These are phyloP conservation scores for Helianthus tuberosus DNA, from an alignment of 129 eudicot species.

Conservation along the genomic window DNA sequence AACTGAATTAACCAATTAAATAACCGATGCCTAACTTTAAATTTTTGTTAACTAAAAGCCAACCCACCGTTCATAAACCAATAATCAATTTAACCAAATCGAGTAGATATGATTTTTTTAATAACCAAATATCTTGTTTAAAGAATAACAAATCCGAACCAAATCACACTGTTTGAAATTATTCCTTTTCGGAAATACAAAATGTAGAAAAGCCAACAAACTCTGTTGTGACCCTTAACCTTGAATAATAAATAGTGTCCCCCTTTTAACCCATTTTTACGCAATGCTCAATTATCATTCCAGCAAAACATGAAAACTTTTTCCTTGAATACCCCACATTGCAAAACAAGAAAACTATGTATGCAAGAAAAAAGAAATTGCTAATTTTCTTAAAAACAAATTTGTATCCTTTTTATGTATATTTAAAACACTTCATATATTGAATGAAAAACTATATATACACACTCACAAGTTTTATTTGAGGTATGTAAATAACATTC, in stretches of 20 bases:
- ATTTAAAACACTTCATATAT: not conserved
- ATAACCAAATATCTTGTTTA: no score
- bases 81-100: no score
- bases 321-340: slow-evolving; percentile 23
- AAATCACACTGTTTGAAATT: not conserved
- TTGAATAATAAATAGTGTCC: slow-evolving; percentile 11
- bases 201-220: slow-evolving; percentile 26
- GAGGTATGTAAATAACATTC: not conserved
- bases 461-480: not conserved
- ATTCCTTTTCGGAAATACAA: not conserved
- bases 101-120: no score
- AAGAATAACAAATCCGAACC: no score
- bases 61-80: no score
- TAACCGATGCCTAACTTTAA: no score
- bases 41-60: no score
- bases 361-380: not conserved
- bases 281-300: slow-evolving; percentile 28
- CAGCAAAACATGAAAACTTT: not conserved
- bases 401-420: not conserved
- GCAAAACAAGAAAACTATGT: not conserved
- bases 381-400: not conserved
- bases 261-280: slow-evolving; percentile 21
- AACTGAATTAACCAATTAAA: no score
- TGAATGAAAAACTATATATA: not conserved
- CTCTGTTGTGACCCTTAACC: slow-evolving; percentile 36